Percentiles rank a stretch among this genome's conserved stretches.
Evolutionary conservation across 2,329 filamentous ascomycete species (phyloP).

Genomic region (Penicillium capsulatum): DNA sequence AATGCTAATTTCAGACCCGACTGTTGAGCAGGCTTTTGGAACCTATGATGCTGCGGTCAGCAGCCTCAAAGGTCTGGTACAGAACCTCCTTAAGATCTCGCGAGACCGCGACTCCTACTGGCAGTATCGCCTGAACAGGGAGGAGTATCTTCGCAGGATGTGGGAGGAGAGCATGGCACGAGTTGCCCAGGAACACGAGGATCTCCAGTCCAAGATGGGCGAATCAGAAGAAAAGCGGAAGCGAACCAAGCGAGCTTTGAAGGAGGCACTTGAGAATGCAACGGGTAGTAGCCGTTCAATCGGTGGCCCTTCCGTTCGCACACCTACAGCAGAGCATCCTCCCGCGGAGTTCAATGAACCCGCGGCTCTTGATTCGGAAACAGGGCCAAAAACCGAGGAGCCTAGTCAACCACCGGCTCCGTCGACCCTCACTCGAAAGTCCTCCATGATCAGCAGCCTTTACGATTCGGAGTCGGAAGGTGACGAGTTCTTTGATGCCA

Average conservation of each 20-base stretch:
- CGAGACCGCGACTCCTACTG: constrained; percentile 93
- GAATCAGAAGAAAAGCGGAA: constrained; percentile 88
- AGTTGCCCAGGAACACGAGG: constrained; percentile 90
- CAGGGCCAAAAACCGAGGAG: constrained; percentile 12
- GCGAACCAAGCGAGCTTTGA: constrained; percentile 81
- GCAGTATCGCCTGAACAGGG: constrained; percentile 90
- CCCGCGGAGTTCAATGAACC: constrained; percentile 38
- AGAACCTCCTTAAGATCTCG: constrained; percentile 85
- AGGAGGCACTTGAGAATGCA: constrained; percentile 69
- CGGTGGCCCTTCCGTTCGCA: constrained; percentile 26
- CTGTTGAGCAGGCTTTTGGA: constrained; percentile 69
- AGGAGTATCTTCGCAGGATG: constrained; percentile 86
- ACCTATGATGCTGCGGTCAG: constrained; percentile 88
- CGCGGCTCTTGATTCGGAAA: constrained; percentile 15
- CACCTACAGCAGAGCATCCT: constrained; percentile 15
- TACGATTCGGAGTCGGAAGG: constrained; percentile 74
- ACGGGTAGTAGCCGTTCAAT: constrained; percentile 39
- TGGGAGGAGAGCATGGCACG: constrained; percentile 99
- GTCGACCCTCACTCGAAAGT: constrained; percentile 52
- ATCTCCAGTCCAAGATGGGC: constrained; percentile 79
- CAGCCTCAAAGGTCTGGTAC: constrained; percentile 77
- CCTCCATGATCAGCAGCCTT: constrained; percentile 63
- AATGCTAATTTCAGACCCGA: constrained; percentile 69
- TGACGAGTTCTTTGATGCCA: constrained; percentile 95
- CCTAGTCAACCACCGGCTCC: constrained; percentile 5